Conservation (phyloP, 345 rosid species). For the Sonneratia caseolaris region DNA sequence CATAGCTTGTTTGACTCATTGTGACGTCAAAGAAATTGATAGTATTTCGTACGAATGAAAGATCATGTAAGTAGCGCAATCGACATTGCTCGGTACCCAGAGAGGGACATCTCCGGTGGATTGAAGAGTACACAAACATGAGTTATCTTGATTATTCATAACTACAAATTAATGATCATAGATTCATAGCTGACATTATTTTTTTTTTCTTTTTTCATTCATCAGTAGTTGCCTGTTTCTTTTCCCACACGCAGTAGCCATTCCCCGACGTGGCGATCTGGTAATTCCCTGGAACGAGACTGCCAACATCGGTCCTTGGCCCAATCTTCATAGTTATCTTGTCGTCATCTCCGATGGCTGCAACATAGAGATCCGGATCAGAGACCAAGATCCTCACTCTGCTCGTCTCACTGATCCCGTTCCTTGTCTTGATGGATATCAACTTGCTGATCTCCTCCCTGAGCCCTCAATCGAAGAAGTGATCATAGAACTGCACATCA, state of each 20-base stretch:
- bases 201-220: not conserved
- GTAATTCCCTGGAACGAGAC: slow-evolving; percentile 52
- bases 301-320: slow-evolving; percentile 54
- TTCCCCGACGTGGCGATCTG: slow-evolving; percentile 44
- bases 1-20: no score
- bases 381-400: slow-evolving; percentile 45
- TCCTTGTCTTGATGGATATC: slow-evolving; percentile 31
- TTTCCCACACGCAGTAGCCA: slow-evolving; percentile 53
- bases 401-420: slow-evolving; percentile 39
- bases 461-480: slow-evolving; percentile 57
- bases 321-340: slow-evolving; percentile 74
- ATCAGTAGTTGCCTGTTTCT: slow-evolving; percentile 12
- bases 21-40: no score
- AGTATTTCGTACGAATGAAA: no score
- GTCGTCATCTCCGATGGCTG: slow-evolving; percentile 46
- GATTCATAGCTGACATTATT: no score
- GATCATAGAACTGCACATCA: slow-evolving; percentile 57
- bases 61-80: no score
- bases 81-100: no score
- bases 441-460: slow-evolving; percentile 47
- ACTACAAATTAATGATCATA: no score
- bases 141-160: no score
- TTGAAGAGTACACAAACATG: no score
- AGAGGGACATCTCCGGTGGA: no score
- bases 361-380: slow-evolving; percentile 57